Base-by-base conservation (phyloP, 805 yeast species). In the Wilhelminamyces savonicus region DNA sequence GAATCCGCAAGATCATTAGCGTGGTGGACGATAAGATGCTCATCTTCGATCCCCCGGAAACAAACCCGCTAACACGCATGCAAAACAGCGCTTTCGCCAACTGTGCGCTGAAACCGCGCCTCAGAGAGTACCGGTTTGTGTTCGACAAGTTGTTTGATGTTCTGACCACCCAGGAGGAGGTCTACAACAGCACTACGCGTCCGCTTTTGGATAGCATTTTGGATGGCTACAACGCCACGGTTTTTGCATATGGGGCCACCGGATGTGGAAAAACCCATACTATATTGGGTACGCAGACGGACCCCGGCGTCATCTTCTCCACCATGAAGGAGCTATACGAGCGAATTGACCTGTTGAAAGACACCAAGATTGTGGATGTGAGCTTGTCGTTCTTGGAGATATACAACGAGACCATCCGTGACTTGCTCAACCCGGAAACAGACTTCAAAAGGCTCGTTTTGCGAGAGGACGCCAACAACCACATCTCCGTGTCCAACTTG, bases 201-300 rank as follows among this genome's bases (percentile, higher is more conserved):
- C 90, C 94, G 0, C 59, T 86, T 27, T 61, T 88, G 6, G 85
- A 78, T 36, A 71, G 79, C 23, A 77, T 86, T 0, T 52, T 88
- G 24, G 92, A 83, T 37, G 97, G 97, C 1, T 84, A 64, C 55
- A 87, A 90, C 52, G 80, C 95, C 5, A 86, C 96, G 0, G 85
- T 88, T 0, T 88, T 88, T 62, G 97, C 97, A 1, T 88, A 88
- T 52, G 97, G 97, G 1, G 94, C 97, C 17, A 88, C 97, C 0
- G 97, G 97, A 0, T 88, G 97, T 54, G 97, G 97, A n/a, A 88
- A 88, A 50, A 88, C 97, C 0, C 86, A 82, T 51, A 88, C 97
- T 0, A 82, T 88, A 19, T 73, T 81, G 50, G 96, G 96, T 0
- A 71, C 78, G 0, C 68, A 76, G 0, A 71, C 71, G 2, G 58